These are phyloP conservation scores for Hemisphaericaspora nanyangensis DNA, from an alignment of 805 yeast species.

Conservation along the genomic window DNA sequence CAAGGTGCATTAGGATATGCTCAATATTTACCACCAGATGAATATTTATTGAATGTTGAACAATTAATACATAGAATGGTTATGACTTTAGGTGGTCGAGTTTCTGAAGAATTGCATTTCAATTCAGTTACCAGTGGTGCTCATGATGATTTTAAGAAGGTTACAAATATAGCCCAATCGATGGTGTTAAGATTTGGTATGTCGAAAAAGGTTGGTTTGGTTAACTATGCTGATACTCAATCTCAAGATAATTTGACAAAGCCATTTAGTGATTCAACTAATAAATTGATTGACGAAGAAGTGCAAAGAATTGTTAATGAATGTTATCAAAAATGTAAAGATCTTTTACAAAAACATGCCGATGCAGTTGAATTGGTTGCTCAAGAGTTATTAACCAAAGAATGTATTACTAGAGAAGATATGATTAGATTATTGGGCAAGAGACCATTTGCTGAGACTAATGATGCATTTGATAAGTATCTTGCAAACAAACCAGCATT, in stretches of 20 bases:
- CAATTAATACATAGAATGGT: conserved; percentile 89
- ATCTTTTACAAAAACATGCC: conserved; percentile 65
- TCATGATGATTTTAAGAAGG: conserved; percentile 93
- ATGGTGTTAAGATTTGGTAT: conserved; percentile 94
- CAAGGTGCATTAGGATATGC: conserved; percentile 98
- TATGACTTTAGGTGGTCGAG: conserved; percentile 97
- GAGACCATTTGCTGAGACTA: conserved; percentile 86
- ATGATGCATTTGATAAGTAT: conserved; percentile 86
- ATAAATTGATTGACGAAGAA: conserved; percentile 75
- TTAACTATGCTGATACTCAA: conserved; percentile 66
- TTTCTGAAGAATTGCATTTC: conserved; percentile 90
- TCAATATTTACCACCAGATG: conserved; percentile 92
- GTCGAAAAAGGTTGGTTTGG: conserved; percentile 83
- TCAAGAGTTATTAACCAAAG: conserved; percentile 78
- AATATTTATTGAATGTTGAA: conserved; percentile 67
- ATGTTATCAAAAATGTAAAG: conserved; percentile 67
- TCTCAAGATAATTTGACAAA: conserved; percentile 68
- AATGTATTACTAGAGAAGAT: conserved; percentile 89
- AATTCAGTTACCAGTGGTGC: conserved; percentile 95
- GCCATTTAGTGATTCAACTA: conserved; percentile 88
- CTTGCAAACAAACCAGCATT: conserved; percentile 46
- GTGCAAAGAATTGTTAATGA: conserved; percentile 73
- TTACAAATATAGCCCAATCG: conserved; percentile 85
- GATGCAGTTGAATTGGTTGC: conserved; percentile 82
- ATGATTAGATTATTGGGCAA: conserved; percentile 86